Base-by-base conservation (phyloP, 2,329 filamentous ascomycete genomes). In the Coniosporium tulheliwenetii region DNA sequence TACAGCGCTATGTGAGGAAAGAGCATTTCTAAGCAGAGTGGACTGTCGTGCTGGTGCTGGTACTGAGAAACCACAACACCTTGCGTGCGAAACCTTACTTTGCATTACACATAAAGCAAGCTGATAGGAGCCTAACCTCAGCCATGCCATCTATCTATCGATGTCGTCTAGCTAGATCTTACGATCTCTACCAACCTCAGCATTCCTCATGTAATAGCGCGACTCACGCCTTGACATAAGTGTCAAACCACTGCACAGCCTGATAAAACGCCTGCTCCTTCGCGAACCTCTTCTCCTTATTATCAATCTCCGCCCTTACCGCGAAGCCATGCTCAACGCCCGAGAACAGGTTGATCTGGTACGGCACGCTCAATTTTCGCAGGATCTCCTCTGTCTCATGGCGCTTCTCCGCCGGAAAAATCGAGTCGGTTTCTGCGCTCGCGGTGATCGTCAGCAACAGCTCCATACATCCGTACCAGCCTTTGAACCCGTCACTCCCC, bases 221-320 rank as follows among this genome's bases (percentile, higher is more conserved):
- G n/a, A 40, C 29, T 43, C 39, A 47, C 44, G 35, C 46, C 56
- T 64, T 65, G 45, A 81, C 56, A 56, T 71, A 67, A 58, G 77
- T 66, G 48, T 82, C 71, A 49, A 93, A 86, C 85, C 85, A 93
- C 40, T 66, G 57, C 39, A 86, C 67, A 31, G 83, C 83, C 67
- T 91, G 85, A 47, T 69, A 52, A 56, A 91, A 91, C 5, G 85
- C 84, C 61, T 81, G 75, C 62, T 93, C 82, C 70, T 85, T 87
- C 32, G 81, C 79, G 51, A 72, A 89, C 57, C 71, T 76, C 52
- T 73, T 58, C 37, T 64, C 47, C 56, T 69, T 70, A 46, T 77
- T 69, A 45, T 52, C 69, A 30, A 70, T 44, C 54, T 91, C 81
- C 26, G 67, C 69, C 41, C 83, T 73, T 2, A 86, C 77, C 8